phyloP scores from a whole-genome alignment of 768 basidiomycete genomes.

The Leucocoprinus sp. region DNA sequence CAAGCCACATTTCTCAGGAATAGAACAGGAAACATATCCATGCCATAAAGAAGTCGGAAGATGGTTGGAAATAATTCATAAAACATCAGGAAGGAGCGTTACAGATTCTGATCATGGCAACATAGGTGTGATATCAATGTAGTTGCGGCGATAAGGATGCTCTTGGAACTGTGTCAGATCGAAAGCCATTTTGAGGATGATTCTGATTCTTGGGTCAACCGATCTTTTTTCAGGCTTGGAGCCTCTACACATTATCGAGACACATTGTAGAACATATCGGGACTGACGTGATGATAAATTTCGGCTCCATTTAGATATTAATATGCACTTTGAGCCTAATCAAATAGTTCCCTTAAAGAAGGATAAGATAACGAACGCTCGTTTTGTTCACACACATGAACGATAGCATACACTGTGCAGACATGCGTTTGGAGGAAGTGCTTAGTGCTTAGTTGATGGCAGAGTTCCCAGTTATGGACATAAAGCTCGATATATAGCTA shows the following conservation, averaged over 20 bases:
- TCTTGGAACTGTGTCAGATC: neutral
- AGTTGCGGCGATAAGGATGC: neutral
- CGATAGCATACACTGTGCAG: neutral
- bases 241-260: neutral
- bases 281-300: neutral
- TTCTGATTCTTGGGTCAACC: no score
- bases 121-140: neutral
- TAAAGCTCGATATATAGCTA: neutral
- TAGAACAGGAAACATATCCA: neutral
- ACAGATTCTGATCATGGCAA: neutral
- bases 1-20: neutral
- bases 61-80: neutral
- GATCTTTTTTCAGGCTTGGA: no score
- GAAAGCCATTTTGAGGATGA: neutral
- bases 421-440: slow-evolving; percentile 7
- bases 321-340: neutral
- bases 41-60: neutral
- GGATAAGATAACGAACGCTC: neutral
- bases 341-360: neutral
- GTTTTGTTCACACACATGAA: neutral
- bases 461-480: neutral
- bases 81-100: neutral
- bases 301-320: neutral
- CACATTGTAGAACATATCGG: neutral
- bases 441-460: slow-evolving; percentile 1